Base-by-base conservation (phyloP, 2,329 filamentous ascomycete species). In the Plenodomus tracheiphilus region DNA sequence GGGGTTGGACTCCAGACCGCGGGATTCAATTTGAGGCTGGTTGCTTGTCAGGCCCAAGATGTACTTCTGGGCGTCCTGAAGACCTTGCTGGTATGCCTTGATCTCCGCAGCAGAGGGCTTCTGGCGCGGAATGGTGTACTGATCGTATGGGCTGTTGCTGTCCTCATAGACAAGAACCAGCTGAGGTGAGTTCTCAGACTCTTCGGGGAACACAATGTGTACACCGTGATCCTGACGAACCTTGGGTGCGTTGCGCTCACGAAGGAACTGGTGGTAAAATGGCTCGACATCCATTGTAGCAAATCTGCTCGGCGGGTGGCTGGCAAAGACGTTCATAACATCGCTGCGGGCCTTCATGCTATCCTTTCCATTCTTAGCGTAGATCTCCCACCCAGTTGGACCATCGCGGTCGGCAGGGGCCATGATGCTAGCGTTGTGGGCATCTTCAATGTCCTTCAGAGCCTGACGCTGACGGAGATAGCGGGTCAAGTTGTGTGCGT, bases 401-500 rank as follows among this genome's bases (percentile, higher is more conserved):
- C 86, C 86, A 38, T 89, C 85, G 41, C 82, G 79, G 2, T 83
- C 81, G 55, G 81, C 82, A 0, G 91, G 89, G 1, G 91, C 86
- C 62, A 93, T 89, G 69, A 97, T 95, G 70, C 90, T 89, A n/a
- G 91, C 87, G 65, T 88, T 83, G 73, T 96, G 89, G 40, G 83
- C 75, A 51, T 82, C 84, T 77, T 97, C 91, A 13, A 99, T 80
- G 43, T 91, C 85, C 61, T 89, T 84, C 62, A 97, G 87, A 60
- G 93, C 89, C 61, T 85, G 83, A 39, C 89, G 87, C 64, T 94
- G 85, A 47, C 86, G 86, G 43, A 97, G 81, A 73, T 99, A 99
- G 46, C 90, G 86, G 1, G 92, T 94, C 48, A 99, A 79, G 61
- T 93, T 88, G 51, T 87, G 86, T 11, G 92, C 93, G 69, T 99